These are phyloP conservation scores for Talaromyces pinophilus DNA, from an alignment of 2,329 filamentous ascomycete species.

Conservation along the genomic window DNA sequence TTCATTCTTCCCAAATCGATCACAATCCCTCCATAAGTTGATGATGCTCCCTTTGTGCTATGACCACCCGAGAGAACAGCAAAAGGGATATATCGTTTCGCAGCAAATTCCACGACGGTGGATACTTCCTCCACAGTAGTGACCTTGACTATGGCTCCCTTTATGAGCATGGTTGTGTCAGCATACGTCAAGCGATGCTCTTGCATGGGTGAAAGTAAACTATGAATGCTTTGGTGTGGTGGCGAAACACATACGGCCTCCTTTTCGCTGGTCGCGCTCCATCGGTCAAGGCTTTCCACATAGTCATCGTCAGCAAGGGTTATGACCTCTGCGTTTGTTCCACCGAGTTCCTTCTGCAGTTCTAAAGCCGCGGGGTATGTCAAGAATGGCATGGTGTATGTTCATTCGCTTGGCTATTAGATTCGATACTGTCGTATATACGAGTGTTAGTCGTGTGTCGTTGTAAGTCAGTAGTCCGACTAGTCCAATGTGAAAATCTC, in stretches of 20 bases:
- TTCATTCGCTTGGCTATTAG: neutral
- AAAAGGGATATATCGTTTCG: conserved; percentile 28
- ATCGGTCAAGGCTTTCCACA: conserved; percentile 3
- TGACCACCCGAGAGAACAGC: conserved; percentile 42
- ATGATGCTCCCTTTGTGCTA: conserved; percentile 57
- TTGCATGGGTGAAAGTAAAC: conserved; percentile 1
- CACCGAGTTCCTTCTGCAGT: conserved; percentile 9
- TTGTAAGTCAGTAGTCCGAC: neutral
- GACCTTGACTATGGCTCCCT: conserved; percentile 11
- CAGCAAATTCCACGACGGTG: conserved; percentile 3
- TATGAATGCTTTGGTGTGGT: conserved; percentile 2
- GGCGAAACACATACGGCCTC: conserved; percentile 12
- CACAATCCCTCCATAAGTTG: conserved; percentile 57
- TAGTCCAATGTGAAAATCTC: neutral
- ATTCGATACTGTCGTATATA: neutral
- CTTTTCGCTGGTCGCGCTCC: conserved; percentile 15
- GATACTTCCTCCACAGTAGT: conserved; percentile 14
- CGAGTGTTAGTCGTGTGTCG: neutral
- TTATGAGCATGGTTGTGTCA: conserved; percentile 13
- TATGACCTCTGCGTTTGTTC: conserved; percentile 6
- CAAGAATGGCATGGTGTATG: conserved; percentile 11
- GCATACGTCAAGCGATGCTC: neutral
- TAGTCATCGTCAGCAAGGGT: conserved; percentile 11
- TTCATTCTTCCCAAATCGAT: conserved; percentile 59
- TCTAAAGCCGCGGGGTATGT: conserved; percentile 2